Evolutionary conservation across 2,329 filamentous ascomycete species (phyloP), one percentile per base, ranked within the genome.

Genomic region (Ophiostoma fasciatum): DNA sequence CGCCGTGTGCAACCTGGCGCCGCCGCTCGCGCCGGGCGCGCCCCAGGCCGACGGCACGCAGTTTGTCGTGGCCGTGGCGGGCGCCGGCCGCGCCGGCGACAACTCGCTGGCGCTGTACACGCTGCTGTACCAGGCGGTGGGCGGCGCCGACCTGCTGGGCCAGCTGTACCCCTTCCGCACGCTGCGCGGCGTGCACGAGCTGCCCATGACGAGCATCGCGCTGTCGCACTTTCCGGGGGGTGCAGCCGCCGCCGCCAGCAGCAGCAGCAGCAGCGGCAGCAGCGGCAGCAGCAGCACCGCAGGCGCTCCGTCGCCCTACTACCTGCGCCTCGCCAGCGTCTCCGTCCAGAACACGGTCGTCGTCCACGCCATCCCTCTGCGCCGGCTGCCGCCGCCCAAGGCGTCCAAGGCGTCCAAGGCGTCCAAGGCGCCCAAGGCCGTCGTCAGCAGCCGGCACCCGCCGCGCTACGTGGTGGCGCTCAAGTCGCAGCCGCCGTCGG

Each of bases 311-410:
- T 60, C 57, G 4, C 51, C 62, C 47, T 53, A 60, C 37, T 73
- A 73, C 49, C 61, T 92, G 46, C 82, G 82, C 48, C 70, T 94
- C 4, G 85, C 82, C 21, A 87, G 81, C 31, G 79, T 83, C 28
- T 84, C 80, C 33, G 75, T 92, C 47, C 78, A 75, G 41, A 87
- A 85, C 52, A 82, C 76, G 0, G 73, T 85, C 28, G 74, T 80
- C 21, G 76, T 93, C 19, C 82, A 93, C 55, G 79, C 74, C 27
- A 75, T 94, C 43, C 76, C 82, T 0, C 67, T 94, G 32, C 62
- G 59, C 44, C 62, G 59, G 41, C 23, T 41, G 37, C 35, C 38
- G 48, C 58, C 28, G 41, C 59, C 33, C 56, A 53, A 38, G 44
- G 53, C 12, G 25, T 44, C 13, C 48, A 55, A 7, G 42, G 54